Percentiles rank a stretch among this genome's conserved stretches.
phyloP scores from a whole-genome alignment of 192 early-diverging fungal genomes.

The Backusella circina region DNA sequence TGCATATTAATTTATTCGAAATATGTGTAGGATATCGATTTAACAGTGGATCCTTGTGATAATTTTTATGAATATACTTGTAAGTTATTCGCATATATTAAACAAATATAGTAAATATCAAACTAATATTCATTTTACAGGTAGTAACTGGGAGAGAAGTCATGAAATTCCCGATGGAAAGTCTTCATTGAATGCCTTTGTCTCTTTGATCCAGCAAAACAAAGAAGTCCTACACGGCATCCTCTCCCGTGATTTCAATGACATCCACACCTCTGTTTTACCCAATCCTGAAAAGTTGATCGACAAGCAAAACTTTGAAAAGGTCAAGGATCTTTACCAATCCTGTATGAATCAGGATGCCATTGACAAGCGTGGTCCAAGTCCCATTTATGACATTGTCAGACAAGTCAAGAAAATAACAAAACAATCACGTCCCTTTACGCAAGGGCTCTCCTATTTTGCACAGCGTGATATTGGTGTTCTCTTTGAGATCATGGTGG shows the following conservation, averaged over 20 bases:
- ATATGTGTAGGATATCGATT: conserved; percentile 43
- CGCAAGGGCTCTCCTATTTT: conserved; percentile 3
- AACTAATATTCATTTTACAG: conserved; percentile 22
- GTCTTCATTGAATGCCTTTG: conserved; percentile 26
- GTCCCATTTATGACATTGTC: conserved; percentile 43
- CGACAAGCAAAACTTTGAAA: conserved; percentile 56
- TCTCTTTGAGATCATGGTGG: conserved; percentile 49
- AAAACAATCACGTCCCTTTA: not conserved
- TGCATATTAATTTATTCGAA: not conserved
- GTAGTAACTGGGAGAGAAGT: conserved; percentile 50
- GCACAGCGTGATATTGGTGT: conserved; percentile 24
- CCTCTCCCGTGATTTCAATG: conserved; percentile 41
- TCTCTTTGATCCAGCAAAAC: conserved; percentile 12
- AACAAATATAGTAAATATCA: not conserved
- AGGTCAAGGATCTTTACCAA: conserved; percentile 54
- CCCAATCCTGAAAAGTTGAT: conserved; percentile 40
- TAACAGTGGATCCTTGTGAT: conserved; percentile 55
- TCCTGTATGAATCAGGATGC: conserved; percentile 54
- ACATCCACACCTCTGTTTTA: conserved; percentile 24
- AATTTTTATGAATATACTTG: conserved; percentile 68
- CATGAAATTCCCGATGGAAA: conserved; percentile 66
- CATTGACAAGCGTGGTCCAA: conserved; percentile 36
- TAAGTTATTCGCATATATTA: conserved; percentile 26
- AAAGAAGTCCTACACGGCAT: conserved; percentile 42
- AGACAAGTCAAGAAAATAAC: conserved; percentile 29